Base-by-base conservation (phyloP, 2,329 filamentous ascomycete genomes). In the Ophiostoma sp. region DNA sequence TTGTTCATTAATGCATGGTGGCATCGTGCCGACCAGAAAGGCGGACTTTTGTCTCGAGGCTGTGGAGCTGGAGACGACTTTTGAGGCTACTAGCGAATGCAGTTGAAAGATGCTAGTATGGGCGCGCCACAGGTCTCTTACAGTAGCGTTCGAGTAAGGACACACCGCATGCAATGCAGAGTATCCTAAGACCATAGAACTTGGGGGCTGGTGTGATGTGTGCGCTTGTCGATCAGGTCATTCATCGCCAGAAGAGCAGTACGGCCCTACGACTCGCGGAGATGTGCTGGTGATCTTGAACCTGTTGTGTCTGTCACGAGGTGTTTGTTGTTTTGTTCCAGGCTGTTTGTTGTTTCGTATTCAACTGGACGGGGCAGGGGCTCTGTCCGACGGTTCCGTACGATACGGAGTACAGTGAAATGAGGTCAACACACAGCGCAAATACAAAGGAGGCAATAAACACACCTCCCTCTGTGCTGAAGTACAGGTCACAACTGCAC, bases 161-260 rank as follows among this genome's bases (percentile, higher is more conserved):
- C 27, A 27, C 27, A 27, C 27, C 27, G 27, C 27, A 27, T 27
- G 27, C 27, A 27, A 27, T 27, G 27, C 27, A 27, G 27, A 27
- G 27, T 27, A 27, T 27, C 27, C 27, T 27, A 27, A 55, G 8
- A 14, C 49, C 49, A 4, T 4, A 55, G 11, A 55, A 8, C 49
- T 9, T 27, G 14, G 42, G 42, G 49, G 49, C 49, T 27, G 18
- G 7, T 55, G 49, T 36, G 49, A 5, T 55, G 49, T 27, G 55
- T 58, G 52, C 52, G 12, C 27, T 38, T 60, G 27, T 38, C 27
- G 55, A 60, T 60, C 60, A 42, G 60, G 60, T 63, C 60, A 63
- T 63, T 40, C 27, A 27, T 4, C 27, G 55, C 55, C 55, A 38
- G 55, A 5, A 38, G 55, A 38, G 38, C 55, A 60, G 6, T 12